A percentile compares a stretch with the other conserved stretches of the same genome.
These are phyloP conservation scores for Laburnicola sp. DNA, from an alignment of 2,329 filamentous ascomycete species.

Conservation along the genomic window DNA sequence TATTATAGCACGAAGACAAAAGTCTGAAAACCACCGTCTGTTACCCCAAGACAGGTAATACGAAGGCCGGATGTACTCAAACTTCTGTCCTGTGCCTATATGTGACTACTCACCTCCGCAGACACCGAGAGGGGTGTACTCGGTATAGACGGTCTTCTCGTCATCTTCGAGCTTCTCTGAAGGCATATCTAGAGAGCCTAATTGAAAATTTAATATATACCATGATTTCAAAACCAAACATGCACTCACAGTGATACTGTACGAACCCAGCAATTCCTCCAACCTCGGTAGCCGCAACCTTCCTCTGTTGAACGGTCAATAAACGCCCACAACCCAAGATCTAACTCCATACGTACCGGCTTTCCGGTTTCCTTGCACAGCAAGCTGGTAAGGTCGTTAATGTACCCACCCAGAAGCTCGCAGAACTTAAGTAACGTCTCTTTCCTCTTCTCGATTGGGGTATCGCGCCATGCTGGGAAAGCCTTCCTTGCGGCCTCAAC, in stretches of 20 bases:
- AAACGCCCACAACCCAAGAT: not conserved
- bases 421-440: slow-evolving; percentile 33
- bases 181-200: slow-evolving; percentile 35
- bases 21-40: no score
- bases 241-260: slow-evolving; percentile 39
- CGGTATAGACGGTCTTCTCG: slow-evolving; percentile 52
- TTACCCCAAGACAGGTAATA: no score
- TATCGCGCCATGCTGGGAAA: slow-evolving; percentile 52
- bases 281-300: slow-evolving; percentile 49
- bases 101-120: slow-evolving; percentile 33
- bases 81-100: no score
- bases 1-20: not conserved
- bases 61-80: no score
- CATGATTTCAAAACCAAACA: not conserved
- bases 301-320: slow-evolving; percentile 35
- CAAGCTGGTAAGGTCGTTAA: slow-evolving; percentile 35
- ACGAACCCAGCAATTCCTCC: slow-evolving; percentile 42
- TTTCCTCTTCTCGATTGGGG: slow-evolving; percentile 39
- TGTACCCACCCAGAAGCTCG: slow-evolving; percentile 30
- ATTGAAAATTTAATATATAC: slow-evolving; percentile 1
- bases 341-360: slow-evolving; percentile 28
- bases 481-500: slow-evolving; percentile 54
- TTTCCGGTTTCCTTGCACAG: slow-evolving; percentile 44
- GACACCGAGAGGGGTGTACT: slow-evolving; percentile 54
- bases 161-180: slow-evolving; percentile 50